A percentile compares a stretch with the other conserved stretches of the same genome.
phyloP scores from a whole-genome alignment of 208 protist species.

The Acanthamoeba castellanii region DNA sequence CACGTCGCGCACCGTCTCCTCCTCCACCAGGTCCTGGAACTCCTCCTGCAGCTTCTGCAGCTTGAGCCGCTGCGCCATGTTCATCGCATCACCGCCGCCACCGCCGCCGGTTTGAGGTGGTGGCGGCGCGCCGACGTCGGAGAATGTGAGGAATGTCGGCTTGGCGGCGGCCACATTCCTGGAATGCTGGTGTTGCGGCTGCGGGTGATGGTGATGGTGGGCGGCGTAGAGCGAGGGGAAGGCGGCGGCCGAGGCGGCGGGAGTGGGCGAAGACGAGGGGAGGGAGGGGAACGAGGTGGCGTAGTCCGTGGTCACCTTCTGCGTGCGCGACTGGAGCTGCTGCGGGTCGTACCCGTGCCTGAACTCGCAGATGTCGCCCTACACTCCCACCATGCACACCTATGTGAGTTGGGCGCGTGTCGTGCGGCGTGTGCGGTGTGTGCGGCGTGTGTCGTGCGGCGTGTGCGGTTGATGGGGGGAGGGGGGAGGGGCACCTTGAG shows the following conservation, averaged over 20 bases:
- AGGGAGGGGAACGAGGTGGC: conserved; percentile 22
- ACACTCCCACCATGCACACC: no score
- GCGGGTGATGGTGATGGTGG: background rate
- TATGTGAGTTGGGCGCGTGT: no score
- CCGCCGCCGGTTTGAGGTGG: background rate
- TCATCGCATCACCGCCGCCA: background rate
- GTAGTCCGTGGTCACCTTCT: background rate
- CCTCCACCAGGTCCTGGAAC: conserved; percentile 34
- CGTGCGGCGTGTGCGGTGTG: no score
- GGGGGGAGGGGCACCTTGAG: conserved; percentile 29
- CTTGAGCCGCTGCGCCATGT: conserved; percentile 33
- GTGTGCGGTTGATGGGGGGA: background rate
- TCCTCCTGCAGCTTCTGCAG: conserved; percentile 72
- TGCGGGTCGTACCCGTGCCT: conserved; percentile 52
- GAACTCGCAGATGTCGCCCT: conserved; percentile 65
- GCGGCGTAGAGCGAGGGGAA: background rate
- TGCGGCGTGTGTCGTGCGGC: background rate
- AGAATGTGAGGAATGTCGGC: no score
- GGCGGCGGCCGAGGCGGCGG: background rate
- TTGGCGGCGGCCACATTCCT: no score
- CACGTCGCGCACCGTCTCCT: background rate
- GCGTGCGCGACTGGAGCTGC: conserved; percentile 37
- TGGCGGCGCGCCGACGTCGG: background rate
- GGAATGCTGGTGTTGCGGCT: no score
- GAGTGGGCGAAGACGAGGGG: background rate